A percentile compares a stretch with the other conserved stretches of the same genome.
Conservation (phyloP, 2,329 filamentous ascomycete species). For the Colletotrichum sp. region DNA sequence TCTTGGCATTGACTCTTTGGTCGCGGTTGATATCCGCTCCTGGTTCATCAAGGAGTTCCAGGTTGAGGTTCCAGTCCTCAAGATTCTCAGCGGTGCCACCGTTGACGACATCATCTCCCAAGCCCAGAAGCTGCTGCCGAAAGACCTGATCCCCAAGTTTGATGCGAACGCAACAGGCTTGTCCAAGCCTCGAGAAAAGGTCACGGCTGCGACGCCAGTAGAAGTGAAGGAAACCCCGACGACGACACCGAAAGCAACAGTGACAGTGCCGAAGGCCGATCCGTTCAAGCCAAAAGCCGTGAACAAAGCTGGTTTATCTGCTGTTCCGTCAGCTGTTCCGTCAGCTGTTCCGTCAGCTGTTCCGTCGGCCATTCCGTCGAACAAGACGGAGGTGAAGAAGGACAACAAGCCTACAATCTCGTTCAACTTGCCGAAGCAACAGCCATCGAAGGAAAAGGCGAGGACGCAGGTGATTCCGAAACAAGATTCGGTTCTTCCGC, state of each 20-base stretch:
- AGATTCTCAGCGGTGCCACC: constrained; percentile 41
- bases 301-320: fast-evolving
- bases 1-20: constrained; percentile 31
- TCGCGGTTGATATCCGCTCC: constrained; percentile 39
- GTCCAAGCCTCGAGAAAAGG: background rate
- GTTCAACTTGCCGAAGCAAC: background rate
- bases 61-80: constrained; percentile 49
- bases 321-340: background rate
- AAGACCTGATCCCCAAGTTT: background rate
- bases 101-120: constrained; percentile 1
- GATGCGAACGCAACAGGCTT: background rate
- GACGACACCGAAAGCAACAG: fast-evolving
- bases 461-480: background rate
- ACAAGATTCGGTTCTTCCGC: fast-evolving
- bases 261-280: fast-evolving
- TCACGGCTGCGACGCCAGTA: fast-evolving
- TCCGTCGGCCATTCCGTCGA: background rate
- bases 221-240: fast-evolving
- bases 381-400: background rate
- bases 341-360: background rate
- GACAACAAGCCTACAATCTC: background rate
- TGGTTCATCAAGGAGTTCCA: constrained; percentile 52
- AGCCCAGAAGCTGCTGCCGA: background rate
- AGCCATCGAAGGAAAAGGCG: fast-evolving
- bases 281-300: background rate